These are phyloP conservation scores for Cadophora sp. DNA, from an alignment of 2,329 filamentous ascomycete genomes.

Conservation along the genomic window DNA sequence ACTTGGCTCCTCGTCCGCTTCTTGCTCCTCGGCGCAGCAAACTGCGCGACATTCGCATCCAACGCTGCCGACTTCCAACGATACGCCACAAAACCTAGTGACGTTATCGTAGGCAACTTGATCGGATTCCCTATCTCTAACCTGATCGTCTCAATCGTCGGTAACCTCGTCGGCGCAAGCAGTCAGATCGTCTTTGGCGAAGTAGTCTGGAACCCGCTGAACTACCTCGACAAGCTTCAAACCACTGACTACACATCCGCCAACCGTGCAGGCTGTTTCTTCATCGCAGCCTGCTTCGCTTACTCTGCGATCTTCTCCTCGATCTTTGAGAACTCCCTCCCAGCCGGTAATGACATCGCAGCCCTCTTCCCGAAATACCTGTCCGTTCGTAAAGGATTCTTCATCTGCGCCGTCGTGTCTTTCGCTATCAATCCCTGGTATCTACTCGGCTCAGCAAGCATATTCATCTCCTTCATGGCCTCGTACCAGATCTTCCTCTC, in stretches of 20 bases:
- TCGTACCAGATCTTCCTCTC: constrained; percentile 53
- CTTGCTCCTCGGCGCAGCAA: constrained; percentile 47
- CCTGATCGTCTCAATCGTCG: constrained; percentile 48
- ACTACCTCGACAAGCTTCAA: constrained; percentile 48
- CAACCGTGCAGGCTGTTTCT: constrained; percentile 50
- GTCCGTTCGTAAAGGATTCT: constrained; percentile 49
- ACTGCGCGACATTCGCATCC: constrained; percentile 49
- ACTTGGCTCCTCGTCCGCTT: constrained; percentile 49
- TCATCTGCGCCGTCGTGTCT: constrained; percentile 47
- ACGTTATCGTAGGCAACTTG: constrained; percentile 51
- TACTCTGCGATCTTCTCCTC: constrained; percentile 52
- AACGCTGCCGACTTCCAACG: constrained; percentile 54
- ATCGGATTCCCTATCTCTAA: constrained; percentile 51
- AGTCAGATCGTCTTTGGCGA: constrained; percentile 45
- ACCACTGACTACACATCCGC: constrained; percentile 45
- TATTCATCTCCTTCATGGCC: constrained; percentile 50
- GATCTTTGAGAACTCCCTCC: constrained; percentile 53
- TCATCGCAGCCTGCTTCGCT: constrained; percentile 50
- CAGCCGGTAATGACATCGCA: constrained; percentile 50
- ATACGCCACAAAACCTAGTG: constrained; percentile 50
- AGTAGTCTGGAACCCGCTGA: constrained; percentile 48
- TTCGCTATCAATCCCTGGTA: constrained; percentile 51
- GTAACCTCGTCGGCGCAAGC: constrained; percentile 48
- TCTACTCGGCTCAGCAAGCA: constrained; percentile 45
- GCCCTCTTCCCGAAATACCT: constrained; percentile 51